Evolutionary conservation across 2,329 filamentous ascomycete genomes (phyloP).

Genomic region (Stromatinia cepivora): DNA sequence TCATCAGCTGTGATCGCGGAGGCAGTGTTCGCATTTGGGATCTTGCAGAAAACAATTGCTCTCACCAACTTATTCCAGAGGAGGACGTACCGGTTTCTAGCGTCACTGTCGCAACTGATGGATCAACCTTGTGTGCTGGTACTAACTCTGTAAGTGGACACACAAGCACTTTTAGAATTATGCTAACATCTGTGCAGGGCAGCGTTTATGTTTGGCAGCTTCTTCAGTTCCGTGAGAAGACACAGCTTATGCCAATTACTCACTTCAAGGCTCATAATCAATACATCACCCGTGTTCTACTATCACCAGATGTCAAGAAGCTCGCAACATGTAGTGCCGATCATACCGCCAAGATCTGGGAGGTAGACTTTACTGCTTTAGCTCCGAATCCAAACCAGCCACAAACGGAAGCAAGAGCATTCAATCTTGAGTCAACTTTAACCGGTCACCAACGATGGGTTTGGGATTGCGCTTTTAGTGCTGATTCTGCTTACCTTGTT

Average conservation of each 20-base stretch:
- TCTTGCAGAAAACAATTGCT: constrained; percentile 93
- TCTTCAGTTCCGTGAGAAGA: constrained; percentile 68
- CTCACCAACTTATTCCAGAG: constrained; percentile 92
- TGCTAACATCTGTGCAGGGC: constrained; percentile 57
- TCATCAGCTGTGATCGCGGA: constrained; percentile 91
- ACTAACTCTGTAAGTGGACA: constrained; percentile 73
- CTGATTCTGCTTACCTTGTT: constrained; percentile 71
- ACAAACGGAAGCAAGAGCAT: constrained; percentile 49
- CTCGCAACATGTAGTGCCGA: constrained; percentile 74
- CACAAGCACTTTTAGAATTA: not conserved
- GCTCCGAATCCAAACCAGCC: constrained; percentile 35
- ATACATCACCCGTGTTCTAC: constrained; percentile 71
- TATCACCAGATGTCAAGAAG: constrained; percentile 73
- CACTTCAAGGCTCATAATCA: constrained; percentile 71
- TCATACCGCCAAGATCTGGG: constrained; percentile 93
- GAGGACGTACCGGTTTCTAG: constrained; percentile 92
- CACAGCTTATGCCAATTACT: constrained; percentile 68
- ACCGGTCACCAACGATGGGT: constrained; percentile 75
- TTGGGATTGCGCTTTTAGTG: constrained; percentile 76
- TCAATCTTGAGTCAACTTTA: constrained; percentile 67
- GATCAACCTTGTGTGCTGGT: constrained; percentile 86
- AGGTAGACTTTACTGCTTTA: constrained; percentile 69
- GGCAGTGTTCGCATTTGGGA: constrained; percentile 97
- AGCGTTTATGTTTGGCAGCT: constrained; percentile 98
- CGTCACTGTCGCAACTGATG: constrained; percentile 94